phyloP scores from a whole-genome alignment of 495 filamentous ascomycete species.

The Penicillium goetzii region DNA sequence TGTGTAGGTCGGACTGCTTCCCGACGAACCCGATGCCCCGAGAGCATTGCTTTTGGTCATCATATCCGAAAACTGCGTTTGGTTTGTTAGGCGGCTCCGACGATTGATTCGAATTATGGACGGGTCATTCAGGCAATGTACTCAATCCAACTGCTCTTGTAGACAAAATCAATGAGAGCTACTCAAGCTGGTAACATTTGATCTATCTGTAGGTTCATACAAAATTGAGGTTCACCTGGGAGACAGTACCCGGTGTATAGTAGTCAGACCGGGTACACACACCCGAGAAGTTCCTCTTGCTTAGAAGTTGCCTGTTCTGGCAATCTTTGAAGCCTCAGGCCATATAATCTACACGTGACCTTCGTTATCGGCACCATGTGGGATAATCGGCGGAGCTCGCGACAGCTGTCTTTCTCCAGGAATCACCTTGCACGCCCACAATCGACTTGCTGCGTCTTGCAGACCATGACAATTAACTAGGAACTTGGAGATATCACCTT shows the following conservation, averaged over 20 bases:
- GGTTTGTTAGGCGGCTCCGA: background rate
- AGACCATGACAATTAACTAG: background rate
- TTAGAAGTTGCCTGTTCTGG: background rate
- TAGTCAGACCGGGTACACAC: background rate
- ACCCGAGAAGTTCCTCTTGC: background rate
- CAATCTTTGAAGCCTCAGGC: constrained; percentile 11
- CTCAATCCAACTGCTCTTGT: too few species aligned
- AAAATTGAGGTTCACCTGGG: background rate
- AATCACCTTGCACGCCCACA: constrained; percentile 4
- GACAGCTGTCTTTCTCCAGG: constrained; percentile 25
- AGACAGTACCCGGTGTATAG: background rate
- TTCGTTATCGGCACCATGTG: constrained; percentile 22
- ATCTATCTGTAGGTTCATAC: background rate
- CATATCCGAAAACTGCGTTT: background rate
- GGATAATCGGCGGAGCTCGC: constrained; percentile 29
- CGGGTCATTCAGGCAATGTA: background rate
- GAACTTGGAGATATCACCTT: background rate
- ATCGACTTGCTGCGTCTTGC: background rate
- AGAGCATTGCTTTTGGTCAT: background rate
- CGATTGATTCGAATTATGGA: background rate
- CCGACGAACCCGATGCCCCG: constrained; percentile 3
- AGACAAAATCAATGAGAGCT: background rate
- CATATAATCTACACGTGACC: constrained; percentile 11
- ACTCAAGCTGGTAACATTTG: background rate
- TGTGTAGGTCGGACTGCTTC: constrained; percentile 12